Evolutionary conservation across 192 early-diverging fungal species (phyloP), one percentile per base, ranked within the genome.

Genomic region (Fimicolochytrium jonesii): DNA sequence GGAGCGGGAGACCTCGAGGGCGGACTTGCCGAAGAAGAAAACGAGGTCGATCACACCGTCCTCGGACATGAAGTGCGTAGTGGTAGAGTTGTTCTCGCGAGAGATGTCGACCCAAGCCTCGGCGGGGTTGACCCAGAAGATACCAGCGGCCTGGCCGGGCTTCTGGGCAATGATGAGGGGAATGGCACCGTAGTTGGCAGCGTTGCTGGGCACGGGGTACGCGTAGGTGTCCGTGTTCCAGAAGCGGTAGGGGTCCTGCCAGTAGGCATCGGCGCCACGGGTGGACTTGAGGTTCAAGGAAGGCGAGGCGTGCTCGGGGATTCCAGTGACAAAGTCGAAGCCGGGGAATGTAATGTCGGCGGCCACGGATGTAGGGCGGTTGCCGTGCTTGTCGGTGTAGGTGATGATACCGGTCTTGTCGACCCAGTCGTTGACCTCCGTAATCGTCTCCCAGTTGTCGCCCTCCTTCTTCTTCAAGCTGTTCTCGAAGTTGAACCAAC

Each of bases 211-310:
- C 20, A 87, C 52, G 23, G 89, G 87, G 80, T 95, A 94, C 75
- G 95, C 93, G 76, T 97, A 98, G 18, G 95, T 93, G 57, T 98
- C 95, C 56, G 92, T 73, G 67, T 97, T 97, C 67, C 92, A 98
- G 31, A 96, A 72, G 15, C 48, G 4, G 48, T 29, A 50, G 26
- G 48, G 48, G 15, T 50, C 48, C 3, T 20, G 17, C 25, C 30
- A 50, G 11, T 17, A 3, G 17, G 48, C 48, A 15, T 30, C 26
- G 4, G 11, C 26, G 42, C 81, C 83, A 45, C 90, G 81, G 13
- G 95, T 98, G 20, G 88, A 69, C 68, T 89, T 90, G 42, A 98
- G 84, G 22, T 87, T 82, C 61, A 92, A 80, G 23, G 79, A 74
- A n/a, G n/a, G n/a, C 41, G 90, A 70, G 0, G 93, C 84, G 64